Percentiles rank a stretch among this genome's conserved stretches.
phyloP scores from a whole-genome alignment of 371 early-diverging fungal genomes.

The Mortierella sp. region DNA sequence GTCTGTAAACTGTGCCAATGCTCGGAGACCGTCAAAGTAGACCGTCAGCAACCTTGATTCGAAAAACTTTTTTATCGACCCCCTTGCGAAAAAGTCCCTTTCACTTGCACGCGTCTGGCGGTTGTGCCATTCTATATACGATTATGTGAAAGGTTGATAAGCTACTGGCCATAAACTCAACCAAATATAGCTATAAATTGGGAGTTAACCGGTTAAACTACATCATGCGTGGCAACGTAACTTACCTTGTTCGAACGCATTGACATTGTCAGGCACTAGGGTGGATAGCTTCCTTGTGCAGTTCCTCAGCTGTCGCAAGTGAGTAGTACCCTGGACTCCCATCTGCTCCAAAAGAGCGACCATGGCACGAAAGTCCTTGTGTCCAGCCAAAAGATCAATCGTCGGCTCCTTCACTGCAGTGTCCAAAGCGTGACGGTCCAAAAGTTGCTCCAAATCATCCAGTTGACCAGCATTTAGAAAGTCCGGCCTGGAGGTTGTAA shows the following conservation, averaged over 20 bases:
- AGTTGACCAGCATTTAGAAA: constrained; percentile 38
- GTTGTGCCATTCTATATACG: constrained; percentile 47
- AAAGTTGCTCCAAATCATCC: constrained; percentile 29
- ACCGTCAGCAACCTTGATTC: constrained; percentile 41
- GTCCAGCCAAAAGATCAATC: constrained; percentile 40
- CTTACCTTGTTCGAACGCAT: constrained; percentile 54
- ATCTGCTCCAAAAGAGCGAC: constrained; percentile 40
- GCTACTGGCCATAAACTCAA: background rate
- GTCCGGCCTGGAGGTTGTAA: constrained; percentile 4
- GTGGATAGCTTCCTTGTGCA: constrained; percentile 34
- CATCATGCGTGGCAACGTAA: background rate
- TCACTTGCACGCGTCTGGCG: constrained; percentile 52
- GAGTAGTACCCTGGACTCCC: constrained; percentile 48
- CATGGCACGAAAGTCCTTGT: constrained; percentile 47
- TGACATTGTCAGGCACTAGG: constrained; percentile 38
- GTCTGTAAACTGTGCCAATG: constrained; percentile 33
- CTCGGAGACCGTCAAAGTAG: constrained; percentile 44
- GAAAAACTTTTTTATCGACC: constrained; percentile 50
- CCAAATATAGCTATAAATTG: background rate
- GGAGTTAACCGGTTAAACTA: background rate
- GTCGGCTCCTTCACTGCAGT: constrained; percentile 9
- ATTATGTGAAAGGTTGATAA: background rate
- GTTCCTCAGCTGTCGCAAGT: constrained; percentile 45
- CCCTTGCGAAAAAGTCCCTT: constrained; percentile 51
- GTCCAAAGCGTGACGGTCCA: constrained; percentile 22